Evolutionary conservation across 176 grass and related monocot species (phyloP), one percentile per base, ranked within the genome.

Genomic region (Alopecurus myosuroides): DNA sequence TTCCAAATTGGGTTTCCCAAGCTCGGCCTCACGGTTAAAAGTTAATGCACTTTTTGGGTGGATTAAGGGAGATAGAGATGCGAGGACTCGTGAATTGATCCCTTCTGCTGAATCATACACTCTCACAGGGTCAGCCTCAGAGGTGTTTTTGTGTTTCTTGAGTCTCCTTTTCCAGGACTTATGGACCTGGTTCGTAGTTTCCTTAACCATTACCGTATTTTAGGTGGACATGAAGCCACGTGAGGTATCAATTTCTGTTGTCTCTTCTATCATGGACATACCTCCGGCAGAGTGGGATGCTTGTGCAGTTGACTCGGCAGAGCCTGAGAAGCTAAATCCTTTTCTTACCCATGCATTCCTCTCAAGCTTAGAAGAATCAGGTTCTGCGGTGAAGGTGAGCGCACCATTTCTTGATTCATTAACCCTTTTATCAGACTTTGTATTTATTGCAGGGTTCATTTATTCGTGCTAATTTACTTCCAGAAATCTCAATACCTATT

Each of bases 311-410:
- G 89, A 98, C 90, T 74, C 87, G 86, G 87, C 81, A 72, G 37
- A 71, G n/a, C 77, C 57, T 63, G 85, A 89, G 58, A 85, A 84
- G 34, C 90, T 98, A 36, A 95, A 95, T 86, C 93, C 96, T 84
- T 98, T 95, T 79, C 85, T 94, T 74, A 93, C 89, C 60, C 89
- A 98, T 87, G 93, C 93, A 86, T 98, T 98, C 23, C 93, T 98
- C 65, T 94, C 91, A 51, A 92, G 93, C 81, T 95, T 98, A 90
- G 96, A 98, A 71, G 96, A 98, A 87, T 89, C 96, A 66, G 52
- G 87, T 85, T 98, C 89, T 80, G 89, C 91, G 37, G 88, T 93
- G 36, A 94, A 95, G 91, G 96, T 98, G 68, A 63, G 23, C 73
- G 1, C 72, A 77, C 29, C 44, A 70, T 19, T 48, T 74, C 13